These are phyloP conservation scores for Plasmodium adleri DNA, from an alignment of 169 alveolate species.

Conservation along the genomic window DNA sequence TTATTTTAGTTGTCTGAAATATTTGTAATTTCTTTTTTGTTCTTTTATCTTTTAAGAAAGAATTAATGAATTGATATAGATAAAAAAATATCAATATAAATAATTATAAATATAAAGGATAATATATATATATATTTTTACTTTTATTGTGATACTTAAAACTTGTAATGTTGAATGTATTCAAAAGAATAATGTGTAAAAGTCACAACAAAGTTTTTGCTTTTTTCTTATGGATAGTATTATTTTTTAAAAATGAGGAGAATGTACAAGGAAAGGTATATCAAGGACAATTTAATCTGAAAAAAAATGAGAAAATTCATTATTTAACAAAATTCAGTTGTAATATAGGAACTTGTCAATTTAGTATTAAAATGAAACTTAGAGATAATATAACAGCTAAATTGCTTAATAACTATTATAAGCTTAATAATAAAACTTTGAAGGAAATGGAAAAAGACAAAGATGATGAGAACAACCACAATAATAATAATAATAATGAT, in stretches of 20 bases:
- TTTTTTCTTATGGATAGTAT: slow-evolving; percentile 30
- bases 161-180: too few species aligned
- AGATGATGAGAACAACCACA: slow-evolving; percentile 13
- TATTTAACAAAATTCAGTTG: slow-evolving; percentile 72
- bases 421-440: slow-evolving; percentile 9
- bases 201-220: not conserved
- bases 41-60: too few species aligned
- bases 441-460: slow-evolving; percentile 1
- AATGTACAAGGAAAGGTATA: slow-evolving; percentile 47
- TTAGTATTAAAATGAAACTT: slow-evolving; percentile 68
- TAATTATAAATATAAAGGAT: too few species aligned
- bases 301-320: slow-evolving; percentile 63
- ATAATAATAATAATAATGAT: slow-evolving; percentile 55
- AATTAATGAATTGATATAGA: too few species aligned
- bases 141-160: too few species aligned
- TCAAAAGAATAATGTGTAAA: too few species aligned
- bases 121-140: too few species aligned
- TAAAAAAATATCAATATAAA: too few species aligned
- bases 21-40: too few species aligned
- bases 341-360: slow-evolving; percentile 66
- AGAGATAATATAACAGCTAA: slow-evolving; percentile 49
- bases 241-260: not conserved
- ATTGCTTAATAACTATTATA: slow-evolving; percentile 29
- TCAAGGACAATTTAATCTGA: slow-evolving; percentile 58
- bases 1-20: too few species aligned